phyloP scores from a whole-genome alignment of 2,329 filamentous ascomycete species.

The Monilinia fructicola region DNA sequence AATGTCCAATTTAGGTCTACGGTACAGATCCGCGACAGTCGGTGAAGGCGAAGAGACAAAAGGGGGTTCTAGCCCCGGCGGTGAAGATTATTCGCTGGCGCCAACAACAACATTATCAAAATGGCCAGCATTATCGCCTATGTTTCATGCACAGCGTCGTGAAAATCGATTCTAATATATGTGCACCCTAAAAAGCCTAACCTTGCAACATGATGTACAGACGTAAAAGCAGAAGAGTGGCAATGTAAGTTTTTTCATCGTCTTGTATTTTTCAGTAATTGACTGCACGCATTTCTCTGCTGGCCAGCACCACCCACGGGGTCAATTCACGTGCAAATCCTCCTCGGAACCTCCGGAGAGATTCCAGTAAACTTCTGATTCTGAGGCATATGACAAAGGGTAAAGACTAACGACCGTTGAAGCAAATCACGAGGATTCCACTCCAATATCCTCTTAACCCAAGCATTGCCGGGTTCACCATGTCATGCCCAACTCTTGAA shows the following conservation, averaged over 20 bases:
- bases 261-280: neutral
- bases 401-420: neutral
- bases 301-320: neutral
- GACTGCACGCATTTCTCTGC: constrained; percentile 7
- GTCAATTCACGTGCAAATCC: neutral
- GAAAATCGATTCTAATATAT: neutral
- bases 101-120: constrained; percentile 9
- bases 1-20: constrained; percentile 7
- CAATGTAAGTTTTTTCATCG: constrained; percentile 11
- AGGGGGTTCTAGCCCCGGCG: constrained; percentile 19
- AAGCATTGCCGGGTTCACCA: neutral
- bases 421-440: constrained; percentile 1
- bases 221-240: constrained; percentile 3
- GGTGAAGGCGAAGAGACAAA: constrained; percentile 22
- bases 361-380: neutral
- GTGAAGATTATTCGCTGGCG: constrained; percentile 23
- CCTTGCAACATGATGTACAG: constrained; percentile 11
- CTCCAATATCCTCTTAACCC: neutral
- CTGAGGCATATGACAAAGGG: neutral
- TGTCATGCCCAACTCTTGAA: neutral
- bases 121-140: constrained; percentile 4
- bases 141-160: constrained; percentile 8
- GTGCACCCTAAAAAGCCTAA: neutral
- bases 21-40: constrained; percentile 14
- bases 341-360: neutral